These are phyloP conservation scores for Pythium aristosporum DNA, from an alignment of 352 stramenopile species.

Conservation along the genomic window DNA sequence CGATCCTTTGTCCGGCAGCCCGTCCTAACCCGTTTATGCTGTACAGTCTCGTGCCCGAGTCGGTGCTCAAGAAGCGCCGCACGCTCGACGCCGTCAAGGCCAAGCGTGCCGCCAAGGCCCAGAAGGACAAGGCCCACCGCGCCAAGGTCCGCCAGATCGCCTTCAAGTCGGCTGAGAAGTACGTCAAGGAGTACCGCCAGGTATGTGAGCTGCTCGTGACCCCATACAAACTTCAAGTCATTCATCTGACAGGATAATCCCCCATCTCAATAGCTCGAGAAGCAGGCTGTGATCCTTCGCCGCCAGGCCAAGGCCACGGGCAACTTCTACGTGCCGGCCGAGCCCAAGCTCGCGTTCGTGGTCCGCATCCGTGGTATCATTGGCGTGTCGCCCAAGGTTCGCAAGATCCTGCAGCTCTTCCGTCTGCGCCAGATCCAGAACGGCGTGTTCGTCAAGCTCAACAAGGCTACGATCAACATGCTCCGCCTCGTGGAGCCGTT, in stretches of 20 bases:
- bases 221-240: background rate
- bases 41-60: slow-evolving; percentile 85
- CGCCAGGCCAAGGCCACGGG: slow-evolving; percentile 94
- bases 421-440: slow-evolving; percentile 99
- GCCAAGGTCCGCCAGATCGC: slow-evolving; percentile 88
- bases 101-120: slow-evolving; percentile 76
- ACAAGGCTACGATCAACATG: slow-evolving; percentile 99
- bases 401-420: slow-evolving; percentile 99
- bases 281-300: slow-evolving; percentile 92
- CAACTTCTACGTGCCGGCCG: slow-evolving; percentile 97
- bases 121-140: slow-evolving; percentile 79
- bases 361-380: slow-evolving; percentile 99
- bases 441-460: slow-evolving; percentile 99
- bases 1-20: slow-evolving; percentile 46
- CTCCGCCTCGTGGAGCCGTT: slow-evolving; percentile 98
- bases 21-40: slow-evolving; percentile 60
- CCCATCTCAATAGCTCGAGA: slow-evolving; percentile 71
- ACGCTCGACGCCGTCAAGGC: slow-evolving; percentile 87
- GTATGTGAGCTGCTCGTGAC: slow-evolving; percentile 32
- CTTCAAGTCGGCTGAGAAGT: slow-evolving; percentile 97
- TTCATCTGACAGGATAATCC: background rate
- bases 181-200: slow-evolving; percentile 97
- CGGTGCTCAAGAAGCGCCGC: slow-evolving; percentile 90
- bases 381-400: slow-evolving; percentile 87
- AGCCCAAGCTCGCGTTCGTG: slow-evolving; percentile 98